phyloP scores from a whole-genome alignment of 805 yeast genomes.

The Candida michaelii region DNA sequence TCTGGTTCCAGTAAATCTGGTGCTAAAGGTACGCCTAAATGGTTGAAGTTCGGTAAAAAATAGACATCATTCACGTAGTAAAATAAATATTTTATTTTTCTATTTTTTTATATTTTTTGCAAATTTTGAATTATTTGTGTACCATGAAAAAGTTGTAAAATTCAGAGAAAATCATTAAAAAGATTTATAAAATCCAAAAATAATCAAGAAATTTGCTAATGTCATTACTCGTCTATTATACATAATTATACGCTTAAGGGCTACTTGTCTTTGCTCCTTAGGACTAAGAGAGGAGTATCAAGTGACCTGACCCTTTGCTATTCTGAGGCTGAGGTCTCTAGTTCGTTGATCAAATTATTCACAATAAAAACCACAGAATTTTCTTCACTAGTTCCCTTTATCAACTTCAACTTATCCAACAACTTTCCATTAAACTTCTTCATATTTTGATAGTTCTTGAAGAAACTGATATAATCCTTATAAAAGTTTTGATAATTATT shows the following conservation, averaged over 20 bases:
- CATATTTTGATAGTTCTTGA: slow-evolving; percentile 26
- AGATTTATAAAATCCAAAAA: too few relatives aligned
- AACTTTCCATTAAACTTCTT: slow-evolving; percentile 3
- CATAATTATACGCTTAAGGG: too few relatives aligned
- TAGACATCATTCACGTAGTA: too few relatives aligned
- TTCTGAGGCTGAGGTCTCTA: slow-evolving; percentile 1
- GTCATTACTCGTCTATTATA: too few relatives aligned
- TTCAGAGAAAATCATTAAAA: too few relatives aligned
- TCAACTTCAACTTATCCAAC: slow-evolving; percentile 18
- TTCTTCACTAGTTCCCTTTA: slow-evolving; percentile 24
- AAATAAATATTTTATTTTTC: not conserved
- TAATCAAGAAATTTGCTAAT: too few relatives aligned
- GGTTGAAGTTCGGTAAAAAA: slow-evolving; percentile 10
- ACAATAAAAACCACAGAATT: slow-evolving; percentile 20
- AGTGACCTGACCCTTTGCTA: too few relatives aligned
- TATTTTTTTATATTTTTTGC: not conserved
- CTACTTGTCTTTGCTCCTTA: too few relatives aligned
- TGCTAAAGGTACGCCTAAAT: slow-evolving; percentile 8
- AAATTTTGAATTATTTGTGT: not conserved
- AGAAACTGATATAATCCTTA: slow-evolving; percentile 30
- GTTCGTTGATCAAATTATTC: slow-evolving; percentile 22
- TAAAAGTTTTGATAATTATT: slow-evolving; percentile 27
- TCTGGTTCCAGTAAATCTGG: not conserved
- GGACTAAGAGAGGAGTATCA: too few relatives aligned
- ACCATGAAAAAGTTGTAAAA: too few relatives aligned